phyloP scores from a whole-genome alignment of 176 grass and related monocot species.

The Chloris gayana region DNA sequence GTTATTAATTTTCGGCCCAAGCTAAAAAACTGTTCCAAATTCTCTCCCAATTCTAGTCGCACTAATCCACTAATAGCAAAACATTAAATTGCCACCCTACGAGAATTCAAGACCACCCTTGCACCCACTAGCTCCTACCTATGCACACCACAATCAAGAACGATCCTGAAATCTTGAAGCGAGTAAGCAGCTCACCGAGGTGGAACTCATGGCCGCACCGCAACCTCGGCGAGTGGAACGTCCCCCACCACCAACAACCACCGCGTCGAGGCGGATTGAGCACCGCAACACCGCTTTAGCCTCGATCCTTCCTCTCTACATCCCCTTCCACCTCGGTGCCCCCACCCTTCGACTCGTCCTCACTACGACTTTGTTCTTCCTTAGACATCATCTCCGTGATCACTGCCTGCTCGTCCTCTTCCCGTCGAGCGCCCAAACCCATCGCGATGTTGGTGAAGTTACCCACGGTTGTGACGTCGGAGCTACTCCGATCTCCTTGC shows the following conservation, averaged over 20 bases:
- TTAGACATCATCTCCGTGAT: neutral
- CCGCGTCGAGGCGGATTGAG: neutral
- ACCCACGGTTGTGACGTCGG: constrained; percentile 36
- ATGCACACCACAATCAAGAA: neutral
- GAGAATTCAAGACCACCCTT: constrained; percentile 28
- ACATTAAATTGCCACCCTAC: constrained; percentile 1
- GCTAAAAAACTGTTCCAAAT: constrained; percentile 14
- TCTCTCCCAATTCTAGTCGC: neutral
- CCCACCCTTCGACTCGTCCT: neutral
- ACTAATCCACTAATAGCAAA: constrained; percentile 6
- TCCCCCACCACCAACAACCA: neutral
- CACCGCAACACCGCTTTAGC: neutral
- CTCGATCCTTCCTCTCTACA: neutral
- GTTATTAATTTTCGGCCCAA: neutral
- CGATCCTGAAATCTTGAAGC: constrained; percentile 5
- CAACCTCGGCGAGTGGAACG: neutral
- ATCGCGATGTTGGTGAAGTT: constrained; percentile 40
- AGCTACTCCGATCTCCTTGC: constrained; percentile 19
- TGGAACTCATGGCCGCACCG: neutral
- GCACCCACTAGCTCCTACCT: neutral
- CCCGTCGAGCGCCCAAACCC: constrained; percentile 45
- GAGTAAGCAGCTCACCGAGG: neutral
- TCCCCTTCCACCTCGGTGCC: neutral
- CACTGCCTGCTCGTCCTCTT: no score
- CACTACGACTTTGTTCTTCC: neutral